Base-by-base conservation (phyloP, 139 green algal genomes). In the Chlorella sp. region DNA sequence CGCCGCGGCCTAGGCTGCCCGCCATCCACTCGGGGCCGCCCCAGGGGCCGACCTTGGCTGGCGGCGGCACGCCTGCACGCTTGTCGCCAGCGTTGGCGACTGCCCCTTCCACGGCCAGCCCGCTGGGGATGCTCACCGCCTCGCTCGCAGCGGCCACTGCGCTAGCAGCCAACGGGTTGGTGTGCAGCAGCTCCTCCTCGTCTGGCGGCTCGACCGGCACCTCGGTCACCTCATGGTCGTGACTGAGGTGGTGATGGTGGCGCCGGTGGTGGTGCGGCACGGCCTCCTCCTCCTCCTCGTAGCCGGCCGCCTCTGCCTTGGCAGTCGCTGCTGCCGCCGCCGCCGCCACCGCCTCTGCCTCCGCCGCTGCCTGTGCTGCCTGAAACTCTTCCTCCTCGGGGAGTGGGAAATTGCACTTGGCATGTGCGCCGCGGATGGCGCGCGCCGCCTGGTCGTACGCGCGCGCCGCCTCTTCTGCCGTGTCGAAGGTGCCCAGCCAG, bases 401-500 rank as follows among this genome's bases (percentile, higher is more conserved):
- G 31, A 84, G 33, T 79, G 87, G 91, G 72, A 98, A 98, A 74
- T 98, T 98, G 88, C 90, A 97, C 41, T 90, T 86, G 1, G 94
- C 94, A 61, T 86, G 69, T 9, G 89, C 82, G 8, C 95, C 95
- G 14, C 94, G 82, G 41, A 98, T 98, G 40, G 86, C 80, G 9
- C 95, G 82, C 0, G 95, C 95, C 9, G 95, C 95, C n/a, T 87
- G 82, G 67, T 99, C 95, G 77, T 98, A 99, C 0, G 95, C 94
- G 12, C 91, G 84, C 0, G 95, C 95, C 36, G 95, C 95, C 68
- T 97, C 92, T 68, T 97, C 95, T 35, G 95, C 93, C 8, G 92
- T 97, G 81, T 99, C 93, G 73, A 98, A 99, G 0, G 95, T 99
- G 67, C 95, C 95, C 29, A 99, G 88, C 95, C 95, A 99, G 80